A percentile compares a stretch with the other conserved stretches of the same genome.
These are phyloP conservation scores for Pseudogymnoascus destructans DNA, from an alignment of 2,329 filamentous ascomycete species.

Conservation along the genomic window DNA sequence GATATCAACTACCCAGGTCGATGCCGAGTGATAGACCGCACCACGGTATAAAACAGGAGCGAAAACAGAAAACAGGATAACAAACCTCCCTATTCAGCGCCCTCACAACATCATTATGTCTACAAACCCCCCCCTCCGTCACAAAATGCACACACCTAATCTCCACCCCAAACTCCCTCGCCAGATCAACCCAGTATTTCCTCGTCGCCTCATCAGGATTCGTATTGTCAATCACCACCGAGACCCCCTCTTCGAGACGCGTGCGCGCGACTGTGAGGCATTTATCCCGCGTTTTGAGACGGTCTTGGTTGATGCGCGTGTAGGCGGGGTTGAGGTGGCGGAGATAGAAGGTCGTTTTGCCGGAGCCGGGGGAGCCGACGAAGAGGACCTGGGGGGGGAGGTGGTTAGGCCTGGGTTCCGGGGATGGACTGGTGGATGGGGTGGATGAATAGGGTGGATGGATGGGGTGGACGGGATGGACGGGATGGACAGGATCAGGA, in stretches of 20 bases:
- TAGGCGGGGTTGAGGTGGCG: constrained; percentile 69
- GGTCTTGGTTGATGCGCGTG: constrained; percentile 80
- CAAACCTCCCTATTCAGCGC: constrained; percentile 40
- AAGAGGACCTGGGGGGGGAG: constrained; percentile 45
- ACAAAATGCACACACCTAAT: constrained; percentile 48
- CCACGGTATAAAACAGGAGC: not conserved
- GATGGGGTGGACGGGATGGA: not conserved
- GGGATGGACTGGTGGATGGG: not conserved
- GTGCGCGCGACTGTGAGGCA: constrained; percentile 61
- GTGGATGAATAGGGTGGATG: not conserved
- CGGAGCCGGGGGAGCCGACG: constrained; percentile 77
- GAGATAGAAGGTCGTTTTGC: constrained; percentile 85
- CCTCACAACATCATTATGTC: constrained; percentile 81
- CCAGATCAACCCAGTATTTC: constrained; percentile 64
- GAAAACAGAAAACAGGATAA: constrained; percentile 8
- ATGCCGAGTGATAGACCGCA: too few relatives aligned
- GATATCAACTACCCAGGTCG: not conserved
- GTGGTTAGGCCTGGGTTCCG: not conserved
- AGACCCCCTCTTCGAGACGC: constrained; percentile 47
- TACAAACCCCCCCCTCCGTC: constrained; percentile 30
- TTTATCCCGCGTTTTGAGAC: constrained; percentile 58
- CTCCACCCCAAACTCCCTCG: constrained; percentile 54
- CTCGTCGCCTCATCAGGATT: constrained; percentile 72
- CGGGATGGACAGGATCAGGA: not conserved
- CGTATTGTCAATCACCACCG: constrained; percentile 85